Evolutionary conservation across 805 yeast species (phyloP).

Genomic region (Metahyphopichia silvanorum): DNA sequence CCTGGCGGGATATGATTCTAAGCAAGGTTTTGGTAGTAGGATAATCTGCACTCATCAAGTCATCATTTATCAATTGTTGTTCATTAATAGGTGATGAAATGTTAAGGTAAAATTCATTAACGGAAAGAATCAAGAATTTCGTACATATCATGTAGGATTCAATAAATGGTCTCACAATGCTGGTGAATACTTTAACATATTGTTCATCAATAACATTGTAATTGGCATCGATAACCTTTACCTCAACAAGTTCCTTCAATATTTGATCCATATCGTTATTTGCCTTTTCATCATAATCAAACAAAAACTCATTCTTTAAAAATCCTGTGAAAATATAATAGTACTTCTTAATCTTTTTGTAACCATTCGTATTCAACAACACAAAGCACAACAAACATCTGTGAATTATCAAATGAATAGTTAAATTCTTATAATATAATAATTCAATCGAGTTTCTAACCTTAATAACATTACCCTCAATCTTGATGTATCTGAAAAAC

Average conservation of each 20-base stretch:
- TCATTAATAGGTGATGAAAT: slow-evolving; percentile 12
- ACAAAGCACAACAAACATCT: slow-evolving; percentile 46
- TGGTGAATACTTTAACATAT: slow-evolving; percentile 22
- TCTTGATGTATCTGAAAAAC: slow-evolving; percentile 24
- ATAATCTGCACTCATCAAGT: slow-evolving; percentile 18
- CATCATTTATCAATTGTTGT: slow-evolving; percentile 20
- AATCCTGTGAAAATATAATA: slow-evolving; percentile 35
- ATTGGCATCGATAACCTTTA: slow-evolving; percentile 11
- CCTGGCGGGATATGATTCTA: slow-evolving; percentile 16
- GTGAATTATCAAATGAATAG: slow-evolving; percentile 51
- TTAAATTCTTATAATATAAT: slow-evolving; percentile 55
- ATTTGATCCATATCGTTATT: slow-evolving; percentile 25
- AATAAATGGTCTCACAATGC: slow-evolving; percentile 31
- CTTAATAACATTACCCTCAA: slow-evolving; percentile 18
- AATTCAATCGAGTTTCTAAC: slow-evolving; percentile 52
- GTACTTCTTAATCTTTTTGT: slow-evolving; percentile 18
- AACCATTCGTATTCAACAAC: slow-evolving; percentile 8
- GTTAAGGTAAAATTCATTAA: slow-evolving; percentile 7
- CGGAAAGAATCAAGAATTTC: slow-evolving; percentile 11
- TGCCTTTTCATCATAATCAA: slow-evolving; percentile 35
- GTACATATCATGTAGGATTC: slow-evolving; percentile 30
- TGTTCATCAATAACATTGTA: slow-evolving; percentile 18
- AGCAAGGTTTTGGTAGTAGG: slow-evolving; percentile 33
- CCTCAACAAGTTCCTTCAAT: slow-evolving; percentile 18
- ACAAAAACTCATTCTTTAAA: slow-evolving; percentile 40